Evolutionary conservation across 208 protist species (phyloP), one percentile per base, ranked within the genome.

Genomic region (Trypanosoma cruzi): DNA sequence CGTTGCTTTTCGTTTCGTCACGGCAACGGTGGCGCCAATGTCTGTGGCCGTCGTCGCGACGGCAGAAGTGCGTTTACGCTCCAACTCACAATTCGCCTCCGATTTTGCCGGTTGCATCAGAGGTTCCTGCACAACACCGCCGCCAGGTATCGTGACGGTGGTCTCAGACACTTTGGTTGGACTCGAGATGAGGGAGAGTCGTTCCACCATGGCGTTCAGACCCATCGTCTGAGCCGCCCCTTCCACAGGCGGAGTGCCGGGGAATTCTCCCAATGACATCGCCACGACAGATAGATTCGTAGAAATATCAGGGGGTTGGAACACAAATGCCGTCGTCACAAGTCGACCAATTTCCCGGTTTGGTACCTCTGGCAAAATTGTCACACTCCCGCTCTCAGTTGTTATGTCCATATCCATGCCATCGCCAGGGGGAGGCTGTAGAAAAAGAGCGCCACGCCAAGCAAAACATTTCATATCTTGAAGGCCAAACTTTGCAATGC

Each of bases 401-500:
- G 58, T 14, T 10, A 20, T 28, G 14, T 64, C 44, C 13, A 53
- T 28, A 37, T 65, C 58, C 18, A 40, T 16, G 22, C 58, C 53
- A 11, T 53, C 50, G n/a, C 18, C 8, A 29, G 49, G 44, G 16
- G 16, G 42, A 28, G 28, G 26, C 18, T 53, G 58, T 42, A 6
- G 32, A 7, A 22, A 36, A 8, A 36, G 7, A 4, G 24, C 6
- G 4, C 18, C 31, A 13, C 61, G 40, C 70, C 63, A 78, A 6
- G 75, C 70, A 56, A 73, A 69, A 10, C 75, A 70, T 2, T 68
- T 55, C 28, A 95, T 53, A 40, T 62, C 54, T 59, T 96, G 82
- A 18, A 94, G 55, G 24, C 88, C 88, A 76, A 88, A 90, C 31
- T 76, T 75, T 14, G 80, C 28, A 46, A 93, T 89, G n/a, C 84